Conservation (phyloP, 2,329 filamentous ascomycete genomes). For the Alternaria arborescens region DNA sequence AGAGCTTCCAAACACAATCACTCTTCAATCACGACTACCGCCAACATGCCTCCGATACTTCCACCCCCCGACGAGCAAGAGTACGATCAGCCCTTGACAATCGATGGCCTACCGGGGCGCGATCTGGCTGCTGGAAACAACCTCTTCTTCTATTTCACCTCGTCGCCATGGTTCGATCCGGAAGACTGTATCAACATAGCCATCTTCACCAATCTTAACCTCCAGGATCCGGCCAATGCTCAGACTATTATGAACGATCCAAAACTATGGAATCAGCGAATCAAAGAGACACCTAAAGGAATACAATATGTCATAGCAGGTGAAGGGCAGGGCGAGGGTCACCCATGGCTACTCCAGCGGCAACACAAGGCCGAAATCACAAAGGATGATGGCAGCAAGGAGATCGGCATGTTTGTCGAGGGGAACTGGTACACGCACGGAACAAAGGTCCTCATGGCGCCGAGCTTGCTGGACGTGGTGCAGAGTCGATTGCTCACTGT, state of each 20-base stretch:
- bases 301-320: constrained; percentile 67
- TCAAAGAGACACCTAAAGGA: constrained; percentile 62
- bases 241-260: constrained; percentile 63
- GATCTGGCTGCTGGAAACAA: constrained; percentile 38
- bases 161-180: constrained; percentile 70
- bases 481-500: constrained; percentile 64
- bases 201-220: constrained; percentile 61
- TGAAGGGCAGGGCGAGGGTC: constrained; percentile 63
- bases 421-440: constrained; percentile 69
- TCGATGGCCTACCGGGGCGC: constrained; percentile 31
- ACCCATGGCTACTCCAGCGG: constrained; percentile 69
- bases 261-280: constrained; percentile 62
- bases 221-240: constrained; percentile 52
- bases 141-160: constrained; percentile 69
- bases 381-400: constrained; percentile 46
- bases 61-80: constrained; percentile 46
- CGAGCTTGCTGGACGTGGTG: constrained; percentile 66
- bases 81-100: constrained; percentile 35
- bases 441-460: constrained; percentile 68
- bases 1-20: constrained; percentile 4
- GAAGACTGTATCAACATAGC: constrained; percentile 66
- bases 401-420: constrained; percentile 61
- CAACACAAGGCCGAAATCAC: constrained; percentile 51
- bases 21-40: constrained; percentile 8
- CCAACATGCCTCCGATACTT: constrained; percentile 38